Conservation (phyloP, 495 filamentous ascomycete genomes). For the Penicillium goetzii region DNA sequence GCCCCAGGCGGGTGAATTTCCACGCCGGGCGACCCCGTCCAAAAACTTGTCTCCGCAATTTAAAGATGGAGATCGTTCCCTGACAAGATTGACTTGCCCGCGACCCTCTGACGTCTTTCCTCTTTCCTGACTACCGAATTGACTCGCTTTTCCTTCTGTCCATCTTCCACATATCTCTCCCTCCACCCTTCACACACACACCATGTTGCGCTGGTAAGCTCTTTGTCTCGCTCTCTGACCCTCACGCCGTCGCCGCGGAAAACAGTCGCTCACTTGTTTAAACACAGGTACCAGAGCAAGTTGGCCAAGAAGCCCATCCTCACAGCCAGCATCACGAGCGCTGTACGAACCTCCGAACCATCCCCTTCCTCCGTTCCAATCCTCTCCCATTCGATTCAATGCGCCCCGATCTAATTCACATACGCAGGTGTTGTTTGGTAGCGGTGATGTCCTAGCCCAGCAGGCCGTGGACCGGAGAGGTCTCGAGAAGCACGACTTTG, state of each 20-base stretch:
- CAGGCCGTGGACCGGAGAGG: slow-evolving; percentile 87
- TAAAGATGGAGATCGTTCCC: slow-evolving; percentile 27
- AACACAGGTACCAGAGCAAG: slow-evolving; percentile 81
- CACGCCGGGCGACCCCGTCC: slow-evolving; percentile 19
- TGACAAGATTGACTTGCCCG: background rate
- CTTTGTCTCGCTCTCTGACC: background rate
- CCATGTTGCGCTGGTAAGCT: slow-evolving; percentile 53
- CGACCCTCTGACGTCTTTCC: slow-evolving; percentile 8
- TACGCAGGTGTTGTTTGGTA: slow-evolving; percentile 77
- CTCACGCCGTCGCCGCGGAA: slow-evolving; percentile 1
- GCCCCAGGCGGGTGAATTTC: slow-evolving; percentile 30
- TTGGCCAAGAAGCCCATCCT: slow-evolving; percentile 81
- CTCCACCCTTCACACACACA: background rate
- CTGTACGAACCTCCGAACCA: slow-evolving; percentile 46
- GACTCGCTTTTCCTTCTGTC: background rate
- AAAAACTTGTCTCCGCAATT: slow-evolving; percentile 34
- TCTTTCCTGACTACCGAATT: background rate
- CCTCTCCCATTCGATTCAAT: background rate
- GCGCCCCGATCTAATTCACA: slow-evolving; percentile 12
- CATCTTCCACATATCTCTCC: slow-evolving; percentile 13
- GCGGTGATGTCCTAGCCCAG: slow-evolving; percentile 91
- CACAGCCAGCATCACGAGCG: slow-evolving; percentile 85
- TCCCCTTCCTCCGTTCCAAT: background rate
- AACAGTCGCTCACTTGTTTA: slow-evolving; percentile 15
- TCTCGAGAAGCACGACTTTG: slow-evolving; percentile 75